A percentile compares a stretch with the other conserved stretches of the same genome.
These are phyloP conservation scores for Meredithiella fracta DNA, from an alignment of 2,329 filamentous ascomycete species.

Conservation along the genomic window DNA sequence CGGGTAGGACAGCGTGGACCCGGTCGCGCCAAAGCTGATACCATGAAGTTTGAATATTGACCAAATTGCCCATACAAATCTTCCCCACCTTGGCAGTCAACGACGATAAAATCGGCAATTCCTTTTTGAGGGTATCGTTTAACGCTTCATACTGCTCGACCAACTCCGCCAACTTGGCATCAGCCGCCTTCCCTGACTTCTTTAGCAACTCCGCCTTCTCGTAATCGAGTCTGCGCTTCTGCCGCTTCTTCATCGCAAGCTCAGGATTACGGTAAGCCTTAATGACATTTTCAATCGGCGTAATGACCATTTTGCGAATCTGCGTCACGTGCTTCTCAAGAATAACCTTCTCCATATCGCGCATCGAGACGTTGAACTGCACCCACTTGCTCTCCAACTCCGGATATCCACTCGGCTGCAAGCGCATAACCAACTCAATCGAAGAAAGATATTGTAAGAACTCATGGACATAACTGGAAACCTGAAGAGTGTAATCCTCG, in stretches of 20 bases:
- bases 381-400: constrained; percentile 92
- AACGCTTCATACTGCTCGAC: constrained; percentile 82
- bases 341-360: constrained; percentile 68
- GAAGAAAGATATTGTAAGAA: constrained; percentile 67
- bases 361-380: constrained; percentile 71
- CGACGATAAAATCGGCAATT: constrained; percentile 68
- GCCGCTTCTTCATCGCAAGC: constrained; percentile 81
- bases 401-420: constrained; percentile 54
- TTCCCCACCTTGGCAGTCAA: constrained; percentile 74
- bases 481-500: constrained; percentile 78
- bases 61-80: constrained; percentile 65
- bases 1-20: constrained; percentile 56
- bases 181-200: constrained; percentile 67
- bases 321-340: constrained; percentile 70
- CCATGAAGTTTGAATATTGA: constrained; percentile 73
- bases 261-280: constrained; percentile 70
- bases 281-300: constrained; percentile 65
- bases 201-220: constrained; percentile 64
- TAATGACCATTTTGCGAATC: constrained; percentile 68
- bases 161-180: constrained; percentile 68
- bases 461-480: constrained; percentile 61
- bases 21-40: constrained; percentile 71
- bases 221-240: constrained; percentile 82
- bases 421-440: constrained; percentile 65
- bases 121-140: constrained; percentile 84